Conservation (phyloP, 1,139 yeast genomes). For the Saccharomyces hybrid region DNA sequence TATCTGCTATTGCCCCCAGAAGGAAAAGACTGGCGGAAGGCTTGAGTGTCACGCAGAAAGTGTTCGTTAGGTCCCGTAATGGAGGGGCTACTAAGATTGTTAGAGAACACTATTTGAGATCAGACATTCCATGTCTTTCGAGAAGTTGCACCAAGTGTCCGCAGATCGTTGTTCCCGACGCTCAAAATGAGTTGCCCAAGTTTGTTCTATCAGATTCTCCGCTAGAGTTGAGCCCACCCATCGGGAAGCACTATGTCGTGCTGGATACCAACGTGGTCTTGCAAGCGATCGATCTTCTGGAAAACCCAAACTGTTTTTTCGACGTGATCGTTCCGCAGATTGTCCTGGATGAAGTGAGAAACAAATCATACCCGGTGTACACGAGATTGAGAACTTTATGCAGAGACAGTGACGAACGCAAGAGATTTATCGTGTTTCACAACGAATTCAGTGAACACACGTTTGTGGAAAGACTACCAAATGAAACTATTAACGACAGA, state of each 20-base stretch:
- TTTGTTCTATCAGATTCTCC: conserved; percentile 34
- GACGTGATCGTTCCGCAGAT: conserved; percentile 93
- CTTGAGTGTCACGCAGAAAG: conserved; percentile 75
- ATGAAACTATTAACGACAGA: conserved; percentile 79
- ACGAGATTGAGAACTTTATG: conserved; percentile 73
- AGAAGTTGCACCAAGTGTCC: conserved; percentile 55
- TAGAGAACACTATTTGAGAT: conserved; percentile 86
- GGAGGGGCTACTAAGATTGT: conserved; percentile 90
- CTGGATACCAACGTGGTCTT: conserved; percentile 84
- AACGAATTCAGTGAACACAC: conserved; percentile 81
- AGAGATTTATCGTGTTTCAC: conserved; percentile 84
- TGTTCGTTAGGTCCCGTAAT: conserved; percentile 80
- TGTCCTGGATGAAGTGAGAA: conserved; percentile 87
- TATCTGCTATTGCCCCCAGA: conserved; percentile 8
- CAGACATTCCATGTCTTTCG: conserved; percentile 88
- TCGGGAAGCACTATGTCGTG: conserved; percentile 67
- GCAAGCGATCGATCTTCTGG: conserved; percentile 84
- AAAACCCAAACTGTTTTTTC: conserved; percentile 64
- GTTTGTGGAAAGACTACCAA: conserved; percentile 49
- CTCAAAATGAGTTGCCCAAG: conserved; percentile 36
- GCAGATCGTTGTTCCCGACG: conserved; percentile 33
- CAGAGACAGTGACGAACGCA: conserved; percentile 50
- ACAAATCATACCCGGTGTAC: conserved; percentile 80
- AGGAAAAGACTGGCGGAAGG: conserved; percentile 38
- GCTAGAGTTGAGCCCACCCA: conserved; percentile 31